These are phyloP conservation scores for Noccaea caerulescens DNA, from an alignment of 345 rosid genomes.

Conservation along the genomic window DNA sequence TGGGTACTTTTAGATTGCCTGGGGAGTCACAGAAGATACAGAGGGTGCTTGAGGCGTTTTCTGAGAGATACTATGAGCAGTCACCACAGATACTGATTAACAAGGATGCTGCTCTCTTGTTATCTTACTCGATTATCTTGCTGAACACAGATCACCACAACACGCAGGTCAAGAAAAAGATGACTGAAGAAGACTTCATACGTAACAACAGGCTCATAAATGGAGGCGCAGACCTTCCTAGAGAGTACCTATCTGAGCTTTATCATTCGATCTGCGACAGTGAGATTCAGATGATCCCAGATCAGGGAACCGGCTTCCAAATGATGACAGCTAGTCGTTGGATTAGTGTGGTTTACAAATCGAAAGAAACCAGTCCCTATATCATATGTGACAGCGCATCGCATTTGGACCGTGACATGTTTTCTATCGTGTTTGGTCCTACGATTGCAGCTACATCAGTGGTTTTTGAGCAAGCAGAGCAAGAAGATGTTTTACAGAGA, in stretches of 20 bases:
- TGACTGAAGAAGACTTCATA: conserved; percentile 79
- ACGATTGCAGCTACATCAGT: conserved; percentile 75
- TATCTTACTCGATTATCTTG: conserved; percentile 76
- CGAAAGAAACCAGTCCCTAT: conserved; percentile 61
- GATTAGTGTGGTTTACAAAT: conserved; percentile 69
- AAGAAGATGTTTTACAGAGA: conserved; percentile 61
- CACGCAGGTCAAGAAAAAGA: conserved; percentile 73
- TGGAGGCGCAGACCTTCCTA: conserved; percentile 75
- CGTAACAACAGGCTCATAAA: conserved; percentile 71
- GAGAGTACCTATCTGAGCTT: conserved; percentile 68
- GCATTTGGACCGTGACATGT: conserved; percentile 67
- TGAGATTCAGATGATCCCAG: conserved; percentile 75
- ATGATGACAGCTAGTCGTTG: conserved; percentile 66
- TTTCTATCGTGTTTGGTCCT: conserved; percentile 62
- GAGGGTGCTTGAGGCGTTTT: conserved; percentile 81
- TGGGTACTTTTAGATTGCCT: conserved; percentile 77
- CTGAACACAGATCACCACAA: conserved; percentile 85
- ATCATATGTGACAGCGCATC: conserved; percentile 57
- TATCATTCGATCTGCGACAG: conserved; percentile 68
- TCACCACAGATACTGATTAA: conserved; percentile 59
- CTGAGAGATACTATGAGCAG: conserved; percentile 84
- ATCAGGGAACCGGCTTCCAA: conserved; percentile 61
- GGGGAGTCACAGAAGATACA: conserved; percentile 87
- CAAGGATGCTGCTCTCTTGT: conserved; percentile 69
- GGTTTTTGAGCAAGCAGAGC: conserved; percentile 75